A percentile compares a stretch with the other conserved stretches of the same genome.
phyloP scores from a whole-genome alignment of 441 rosid genomes.

The Biscutella laevigata region DNA sequence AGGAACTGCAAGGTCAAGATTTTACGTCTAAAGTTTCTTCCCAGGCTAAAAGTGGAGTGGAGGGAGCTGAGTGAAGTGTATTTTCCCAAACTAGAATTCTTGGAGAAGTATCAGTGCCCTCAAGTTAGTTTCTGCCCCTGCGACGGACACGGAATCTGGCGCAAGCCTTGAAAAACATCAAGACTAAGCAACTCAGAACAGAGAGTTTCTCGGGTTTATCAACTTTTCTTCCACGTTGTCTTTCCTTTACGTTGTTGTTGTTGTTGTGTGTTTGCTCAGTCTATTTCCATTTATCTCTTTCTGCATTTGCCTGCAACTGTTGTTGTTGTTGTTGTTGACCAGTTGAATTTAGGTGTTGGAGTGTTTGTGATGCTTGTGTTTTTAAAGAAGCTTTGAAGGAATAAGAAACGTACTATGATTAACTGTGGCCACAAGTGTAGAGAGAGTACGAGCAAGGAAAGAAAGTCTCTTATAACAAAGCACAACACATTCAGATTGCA shows the following conservation, averaged over 20 bases:
- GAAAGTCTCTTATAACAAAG: background rate
- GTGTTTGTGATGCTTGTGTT: background rate
- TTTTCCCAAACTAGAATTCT: conserved; percentile 31
- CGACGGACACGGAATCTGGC: conserved; percentile 25
- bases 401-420: background rate
- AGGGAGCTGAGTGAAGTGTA: conserved; percentile 12
- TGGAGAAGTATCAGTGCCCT: conserved; percentile 39
- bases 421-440: background rate
- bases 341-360: conserved; percentile 3
- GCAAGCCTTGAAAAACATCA: background rate
- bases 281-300: conserved; percentile 2
- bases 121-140: conserved; percentile 41
- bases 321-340: conserved; percentile 18
- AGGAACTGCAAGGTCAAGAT: conserved; percentile 13
- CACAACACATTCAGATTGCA: background rate
- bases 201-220: background rate
- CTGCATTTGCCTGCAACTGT: conserved; percentile 5
- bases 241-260: background rate
- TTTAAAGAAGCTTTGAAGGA: background rate
- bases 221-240: background rate
- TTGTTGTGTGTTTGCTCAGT: conserved; percentile 7
- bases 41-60: conserved; percentile 33
- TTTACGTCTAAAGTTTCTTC: conserved; percentile 35
- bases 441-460: background rate
- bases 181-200: background rate